These are phyloP conservation scores for Sphaerostilbella broomeana DNA, from an alignment of 2,329 filamentous ascomycete genomes.

Conservation along the genomic window DNA sequence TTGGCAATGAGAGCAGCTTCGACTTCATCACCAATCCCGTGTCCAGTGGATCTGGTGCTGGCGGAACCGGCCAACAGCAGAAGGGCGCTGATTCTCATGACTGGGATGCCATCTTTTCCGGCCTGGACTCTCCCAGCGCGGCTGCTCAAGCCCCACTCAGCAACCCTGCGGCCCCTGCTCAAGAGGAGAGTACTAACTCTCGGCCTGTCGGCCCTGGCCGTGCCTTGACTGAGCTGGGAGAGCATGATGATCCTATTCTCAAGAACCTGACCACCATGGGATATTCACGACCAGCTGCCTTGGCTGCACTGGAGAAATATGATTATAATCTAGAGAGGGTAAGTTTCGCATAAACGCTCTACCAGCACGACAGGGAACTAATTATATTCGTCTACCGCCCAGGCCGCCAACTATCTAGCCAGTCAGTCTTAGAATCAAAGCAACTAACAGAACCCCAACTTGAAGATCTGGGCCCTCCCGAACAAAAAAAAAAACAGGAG, in stretches of 20 bases:
- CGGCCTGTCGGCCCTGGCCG: slow-evolving; percentile 43
- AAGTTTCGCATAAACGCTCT: slow-evolving; percentile 29
- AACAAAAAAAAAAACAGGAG: too few relatives aligned
- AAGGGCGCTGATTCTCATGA: slow-evolving; percentile 57
- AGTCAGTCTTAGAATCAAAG: slow-evolving; percentile 46
- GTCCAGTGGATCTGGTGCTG: slow-evolving; percentile 29
- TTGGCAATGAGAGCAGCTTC: slow-evolving; percentile 51
- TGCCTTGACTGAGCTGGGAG: slow-evolving; percentile 64
- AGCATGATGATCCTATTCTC: slow-evolving; percentile 85
- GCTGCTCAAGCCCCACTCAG: slow-evolving; percentile 19
- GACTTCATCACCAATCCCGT: slow-evolving; percentile 44
- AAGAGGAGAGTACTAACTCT: slow-evolving; percentile 17
- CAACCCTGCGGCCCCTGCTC: slow-evolving; percentile 1
- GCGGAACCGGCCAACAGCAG: slow-evolving; percentile 31
- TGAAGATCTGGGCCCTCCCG: too few relatives aligned
- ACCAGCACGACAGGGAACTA: neutral
- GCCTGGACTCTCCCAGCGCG: slow-evolving; percentile 54
- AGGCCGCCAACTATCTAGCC: slow-evolving; percentile 51
- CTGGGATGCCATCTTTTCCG: slow-evolving; percentile 92
- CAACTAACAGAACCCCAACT: too few relatives aligned
- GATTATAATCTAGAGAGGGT: slow-evolving; percentile 96
- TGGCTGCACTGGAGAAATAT: slow-evolving; percentile 82
- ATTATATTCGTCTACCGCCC: slow-evolving; percentile 15
- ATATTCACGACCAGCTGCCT: slow-evolving; percentile 65
- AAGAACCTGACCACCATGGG: slow-evolving; percentile 89